Percentiles rank a stretch among this genome's conserved stretches.
These are phyloP conservation scores for Neonectria punicea DNA, from an alignment of 2,329 filamentous ascomycete species.

Conservation along the genomic window DNA sequence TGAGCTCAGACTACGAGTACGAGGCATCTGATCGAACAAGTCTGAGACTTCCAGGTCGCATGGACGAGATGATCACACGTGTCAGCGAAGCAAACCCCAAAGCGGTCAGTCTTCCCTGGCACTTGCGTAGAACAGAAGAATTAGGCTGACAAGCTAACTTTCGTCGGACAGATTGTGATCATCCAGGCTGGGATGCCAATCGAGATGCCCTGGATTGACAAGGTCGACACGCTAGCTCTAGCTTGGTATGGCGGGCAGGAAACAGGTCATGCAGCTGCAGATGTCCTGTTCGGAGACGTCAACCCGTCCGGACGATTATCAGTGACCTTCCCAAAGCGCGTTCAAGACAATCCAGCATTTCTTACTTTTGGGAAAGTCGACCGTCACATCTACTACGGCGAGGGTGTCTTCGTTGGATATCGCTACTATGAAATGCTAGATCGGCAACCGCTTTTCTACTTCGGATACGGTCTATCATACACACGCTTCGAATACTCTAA, in stretches of 20 bases:
- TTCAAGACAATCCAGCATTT: constrained; percentile 73
- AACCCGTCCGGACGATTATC: constrained; percentile 72
- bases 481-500: constrained; percentile 62
- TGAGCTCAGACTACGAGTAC: constrained; percentile 57
- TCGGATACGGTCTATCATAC: constrained; percentile 61
- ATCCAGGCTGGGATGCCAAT: neutral
- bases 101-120: neutral
- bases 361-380: constrained; percentile 78
- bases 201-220: constrained; percentile 28
- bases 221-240: constrained; percentile 66
- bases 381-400: constrained; percentile 71
- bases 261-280: constrained; percentile 72
- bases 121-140: no score
- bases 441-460: constrained; percentile 72
- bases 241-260: constrained; percentile 76
- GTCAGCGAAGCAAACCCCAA: constrained; percentile 18
- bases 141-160: neutral
- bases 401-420: constrained; percentile 77
- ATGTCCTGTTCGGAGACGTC: constrained; percentile 68
- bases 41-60: neutral
- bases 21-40: constrained; percentile 60
- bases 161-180: neutral
- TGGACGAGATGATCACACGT: constrained; percentile 8
- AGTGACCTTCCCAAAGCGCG: constrained; percentile 69
- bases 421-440: constrained; percentile 72